A percentile compares a stretch with the other conserved stretches of the same genome.
phyloP scores from a whole-genome alignment of 1,139 yeast species.

The Debaryomyces sp. region DNA sequence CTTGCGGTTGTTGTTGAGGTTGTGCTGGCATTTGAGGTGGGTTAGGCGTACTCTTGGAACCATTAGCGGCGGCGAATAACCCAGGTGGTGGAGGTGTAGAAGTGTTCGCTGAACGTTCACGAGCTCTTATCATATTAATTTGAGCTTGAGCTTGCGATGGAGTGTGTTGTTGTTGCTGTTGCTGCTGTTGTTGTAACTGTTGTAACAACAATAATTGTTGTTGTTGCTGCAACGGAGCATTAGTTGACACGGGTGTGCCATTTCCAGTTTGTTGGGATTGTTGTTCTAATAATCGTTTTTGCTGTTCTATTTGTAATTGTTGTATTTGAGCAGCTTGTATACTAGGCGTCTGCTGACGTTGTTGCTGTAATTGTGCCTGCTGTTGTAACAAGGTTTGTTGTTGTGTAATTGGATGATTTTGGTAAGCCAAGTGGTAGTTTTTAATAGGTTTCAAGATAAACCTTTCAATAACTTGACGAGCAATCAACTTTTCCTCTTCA shows the following conservation, averaged over 20 bases:
- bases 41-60: conserved; percentile 1
- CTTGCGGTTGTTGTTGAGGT: conserved; percentile 14
- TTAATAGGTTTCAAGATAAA: conserved; percentile 47
- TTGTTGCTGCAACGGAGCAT: conserved; percentile 18
- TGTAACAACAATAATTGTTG: conserved; percentile 21
- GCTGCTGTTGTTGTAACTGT: conserved; percentile 19
- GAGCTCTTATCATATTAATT: conserved; percentile 33
- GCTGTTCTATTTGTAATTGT: conserved; percentile 32
- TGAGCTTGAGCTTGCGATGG: conserved; percentile 29
- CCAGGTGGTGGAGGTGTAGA: conserved; percentile 51
- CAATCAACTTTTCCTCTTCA: conserved; percentile 41
- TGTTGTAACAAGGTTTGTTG: conserved; percentile 40
- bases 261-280: conserved; percentile 13
- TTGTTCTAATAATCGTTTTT: conserved; percentile 26
- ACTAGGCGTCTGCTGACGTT: conserved; percentile 24
- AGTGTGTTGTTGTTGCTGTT: conserved; percentile 14
- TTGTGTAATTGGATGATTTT: conserved; percentile 48
- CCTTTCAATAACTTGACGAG: conserved; percentile 47
- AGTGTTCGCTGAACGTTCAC: conserved; percentile 34
- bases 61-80: conserved; percentile 29
- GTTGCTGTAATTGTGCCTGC: conserved; percentile 31
- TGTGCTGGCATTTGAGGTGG: conserved; percentile 5
- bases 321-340: conserved; percentile 27
- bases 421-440: conserved; percentile 51
- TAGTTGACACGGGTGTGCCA: conserved; percentile 6